Conservation (phyloP, 257 asterid species). For the Solanum appendiculatum region DNA sequence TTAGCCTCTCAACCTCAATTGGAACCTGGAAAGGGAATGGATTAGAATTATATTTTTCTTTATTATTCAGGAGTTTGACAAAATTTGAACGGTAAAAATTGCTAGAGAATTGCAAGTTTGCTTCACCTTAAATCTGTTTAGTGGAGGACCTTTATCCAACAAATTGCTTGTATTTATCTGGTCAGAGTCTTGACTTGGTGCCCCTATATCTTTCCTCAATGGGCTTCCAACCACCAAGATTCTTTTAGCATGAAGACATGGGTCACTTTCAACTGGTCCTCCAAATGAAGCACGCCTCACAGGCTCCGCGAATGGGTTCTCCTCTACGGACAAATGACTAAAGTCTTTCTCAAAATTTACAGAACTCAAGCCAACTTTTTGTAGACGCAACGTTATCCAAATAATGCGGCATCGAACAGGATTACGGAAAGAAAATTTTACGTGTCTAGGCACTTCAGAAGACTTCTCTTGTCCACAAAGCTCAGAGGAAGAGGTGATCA, state of each 20-base stretch:
- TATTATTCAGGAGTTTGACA: not conserved
- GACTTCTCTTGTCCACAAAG: slow-evolving; percentile 72
- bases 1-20: slow-evolving; percentile 75
- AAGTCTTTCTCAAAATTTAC: slow-evolving; percentile 61
- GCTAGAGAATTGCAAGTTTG: not conserved
- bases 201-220: slow-evolving; percentile 44
- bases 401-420: slow-evolving; percentile 86
- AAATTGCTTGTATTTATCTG: slow-evolving; percentile 64
- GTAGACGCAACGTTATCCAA: slow-evolving; percentile 83
- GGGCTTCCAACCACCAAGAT: slow-evolving; percentile 61
- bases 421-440: slow-evolving; percentile 63
- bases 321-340: slow-evolving; percentile 65
- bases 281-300: slow-evolving; percentile 84
- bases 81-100: not conserved
- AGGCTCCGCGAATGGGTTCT: slow-evolving; percentile 69
- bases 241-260: slow-evolving; percentile 87
- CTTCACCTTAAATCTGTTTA: slow-evolving; percentile 86
- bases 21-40: slow-evolving; percentile 64
- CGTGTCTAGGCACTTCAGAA: slow-evolving; percentile 61
- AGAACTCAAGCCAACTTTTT: slow-evolving; percentile 66
- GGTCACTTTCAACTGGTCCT: slow-evolving; percentile 63
- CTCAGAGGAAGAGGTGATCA: slow-evolving; percentile 64
- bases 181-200: slow-evolving; percentile 50
- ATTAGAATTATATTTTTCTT: not conserved
- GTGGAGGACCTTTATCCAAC: slow-evolving; percentile 73